phyloP scores from a whole-genome alignment of 495 filamentous ascomycete genomes.

The Monascus purpureus region DNA sequence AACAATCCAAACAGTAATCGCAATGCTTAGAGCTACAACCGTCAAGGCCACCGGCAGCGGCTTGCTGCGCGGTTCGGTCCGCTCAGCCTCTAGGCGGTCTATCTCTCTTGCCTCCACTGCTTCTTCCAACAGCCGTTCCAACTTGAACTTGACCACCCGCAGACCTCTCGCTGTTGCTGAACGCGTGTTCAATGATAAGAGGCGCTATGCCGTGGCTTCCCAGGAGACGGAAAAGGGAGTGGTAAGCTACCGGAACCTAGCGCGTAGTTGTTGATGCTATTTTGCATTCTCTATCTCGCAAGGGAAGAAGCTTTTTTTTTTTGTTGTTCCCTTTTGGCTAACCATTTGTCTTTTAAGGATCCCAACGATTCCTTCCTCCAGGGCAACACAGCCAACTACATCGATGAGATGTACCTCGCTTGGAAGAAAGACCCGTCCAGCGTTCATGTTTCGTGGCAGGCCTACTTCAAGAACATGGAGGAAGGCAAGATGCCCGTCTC shows the following conservation, averaged over 20 bases:
- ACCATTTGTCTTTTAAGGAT: constrained; percentile 34
- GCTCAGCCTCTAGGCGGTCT: constrained; percentile 28
- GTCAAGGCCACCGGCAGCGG: constrained; percentile 35
- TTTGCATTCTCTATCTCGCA: too few species aligned
- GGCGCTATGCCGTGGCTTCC: constrained; percentile 43
- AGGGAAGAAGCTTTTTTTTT: too few species aligned
- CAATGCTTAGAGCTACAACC: constrained; percentile 32
- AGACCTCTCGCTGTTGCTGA: constrained; percentile 29
- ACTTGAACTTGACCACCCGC: constrained; percentile 28
- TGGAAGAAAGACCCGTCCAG: constrained; percentile 90
- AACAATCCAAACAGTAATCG: too few species aligned
- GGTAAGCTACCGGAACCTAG: constrained; percentile 16
- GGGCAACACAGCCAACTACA: constrained; percentile 92
- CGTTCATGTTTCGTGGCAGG: constrained; percentile 97
- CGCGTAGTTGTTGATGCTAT: too few species aligned
- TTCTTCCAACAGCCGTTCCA: constrained; percentile 25
- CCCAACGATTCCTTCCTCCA: constrained; percentile 89
- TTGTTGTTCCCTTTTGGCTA: too few species aligned
- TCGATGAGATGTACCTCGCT: constrained; percentile 98
- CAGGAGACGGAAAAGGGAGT: constrained; percentile 22
- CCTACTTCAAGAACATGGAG: constrained; percentile 99
- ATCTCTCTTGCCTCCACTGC: constrained; percentile 32
- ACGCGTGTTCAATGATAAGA: constrained; percentile 20
- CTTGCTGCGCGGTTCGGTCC: constrained; percentile 38
- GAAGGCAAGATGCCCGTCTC: constrained; percentile 92